These are phyloP conservation scores for Microdochium trichocladiopsis DNA, from an alignment of 2,329 filamentous ascomycete species.

Conservation along the genomic window DNA sequence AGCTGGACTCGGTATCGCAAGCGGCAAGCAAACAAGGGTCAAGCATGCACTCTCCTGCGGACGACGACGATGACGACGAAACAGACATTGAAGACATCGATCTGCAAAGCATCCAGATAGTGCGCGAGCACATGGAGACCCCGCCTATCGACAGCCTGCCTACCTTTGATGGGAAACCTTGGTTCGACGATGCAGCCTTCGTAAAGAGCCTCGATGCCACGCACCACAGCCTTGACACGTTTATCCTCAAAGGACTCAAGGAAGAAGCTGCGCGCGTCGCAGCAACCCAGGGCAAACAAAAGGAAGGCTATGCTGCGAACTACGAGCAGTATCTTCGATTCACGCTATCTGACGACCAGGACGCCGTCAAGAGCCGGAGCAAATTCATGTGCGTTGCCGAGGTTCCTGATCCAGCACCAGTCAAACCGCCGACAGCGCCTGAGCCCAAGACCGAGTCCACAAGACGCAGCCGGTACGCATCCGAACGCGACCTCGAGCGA, in stretches of 20 bases:
- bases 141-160: conserved; percentile 49
- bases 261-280: conserved; percentile 29
- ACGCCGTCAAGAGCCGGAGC: conserved; percentile 46
- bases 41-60: conserved; percentile 41
- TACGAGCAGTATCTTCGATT: conserved; percentile 48
- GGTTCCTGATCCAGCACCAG: conserved; percentile 22
- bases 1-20: conserved; percentile 16
- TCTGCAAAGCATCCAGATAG: conserved; percentile 38
- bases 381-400: conserved; percentile 38
- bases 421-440: conserved; percentile 29
- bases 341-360: conserved; percentile 47
- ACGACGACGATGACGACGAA: conserved; percentile 43
- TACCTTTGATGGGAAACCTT: conserved; percentile 34
- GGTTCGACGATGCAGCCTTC: conserved; percentile 40
- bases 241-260: conserved; percentile 37
- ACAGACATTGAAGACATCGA: conserved; percentile 49
- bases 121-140: conserved; percentile 44
- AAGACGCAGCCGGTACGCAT: conserved; percentile 52
- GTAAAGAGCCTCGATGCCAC: conserved; percentile 31
- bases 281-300: conserved; percentile 29
- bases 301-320: conserved; percentile 34
- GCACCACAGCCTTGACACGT: conserved; percentile 31
- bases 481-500: conserved; percentile 66
- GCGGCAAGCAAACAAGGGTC: conserved; percentile 18
- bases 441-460: conserved; percentile 49